Evolutionary conservation across 2,329 filamentous ascomycete species (phyloP).

Genomic region (Talaromyces sp.): DNA sequence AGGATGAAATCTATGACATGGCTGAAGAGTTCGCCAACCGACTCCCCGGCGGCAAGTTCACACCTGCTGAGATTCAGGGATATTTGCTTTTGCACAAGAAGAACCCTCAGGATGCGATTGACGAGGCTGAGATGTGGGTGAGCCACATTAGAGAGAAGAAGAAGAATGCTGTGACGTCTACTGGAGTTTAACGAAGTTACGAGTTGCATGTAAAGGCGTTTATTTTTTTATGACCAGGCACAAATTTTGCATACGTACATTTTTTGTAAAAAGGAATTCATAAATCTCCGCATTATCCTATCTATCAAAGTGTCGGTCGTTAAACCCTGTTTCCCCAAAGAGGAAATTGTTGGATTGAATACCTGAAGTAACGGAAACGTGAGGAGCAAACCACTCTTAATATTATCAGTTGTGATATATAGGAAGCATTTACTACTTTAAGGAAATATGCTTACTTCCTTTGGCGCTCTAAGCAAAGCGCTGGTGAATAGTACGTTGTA

Average conservation of each 20-base stretch:
- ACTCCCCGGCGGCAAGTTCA: conserved; percentile 29
- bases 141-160: conserved; percentile 20
- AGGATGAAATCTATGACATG: conserved; percentile 17
- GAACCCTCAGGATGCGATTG: conserved; percentile 25
- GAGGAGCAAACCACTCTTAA: neutral
- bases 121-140: conserved; percentile 26
- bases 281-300: neutral
- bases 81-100: conserved; percentile 33
- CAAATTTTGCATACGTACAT: neutral
- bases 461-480: neutral
- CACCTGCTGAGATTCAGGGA: conserved; percentile 37
- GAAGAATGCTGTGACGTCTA: neutral
- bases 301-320: neutral
- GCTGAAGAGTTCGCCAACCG: conserved; percentile 25
- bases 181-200: neutral
- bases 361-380: neutral
- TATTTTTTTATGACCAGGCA: neutral
- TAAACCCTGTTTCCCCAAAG: neutral
- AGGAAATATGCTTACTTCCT: neutral
- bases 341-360: neutral
- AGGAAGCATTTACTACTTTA: too few species aligned
- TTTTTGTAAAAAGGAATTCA: neutral
- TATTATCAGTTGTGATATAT: too few species aligned
- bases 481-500: neutral
- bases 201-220: neutral